These are phyloP conservation scores for Cladorrhinum sp. DNA, from an alignment of 2,329 filamentous ascomycete genomes.

Conservation along the genomic window DNA sequence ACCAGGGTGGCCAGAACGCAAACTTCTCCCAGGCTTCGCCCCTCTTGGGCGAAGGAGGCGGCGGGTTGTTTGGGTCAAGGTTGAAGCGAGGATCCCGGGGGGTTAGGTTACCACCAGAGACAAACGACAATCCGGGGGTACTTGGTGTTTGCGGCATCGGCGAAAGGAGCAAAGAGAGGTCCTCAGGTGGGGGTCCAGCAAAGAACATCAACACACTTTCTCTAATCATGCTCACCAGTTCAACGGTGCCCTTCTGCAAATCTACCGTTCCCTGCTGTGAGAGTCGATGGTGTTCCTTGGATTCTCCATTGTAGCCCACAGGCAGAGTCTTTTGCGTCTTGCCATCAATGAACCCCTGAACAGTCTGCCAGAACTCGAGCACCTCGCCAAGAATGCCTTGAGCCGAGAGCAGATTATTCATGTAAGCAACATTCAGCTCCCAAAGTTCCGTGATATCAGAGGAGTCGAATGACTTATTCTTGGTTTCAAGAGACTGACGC, in stretches of 20 bases:
- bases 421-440: slow-evolving; percentile 78
- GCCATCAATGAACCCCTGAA: slow-evolving; percentile 85
- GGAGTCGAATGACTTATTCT: slow-evolving; percentile 67
- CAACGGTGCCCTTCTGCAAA: slow-evolving; percentile 72
- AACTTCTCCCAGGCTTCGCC: slow-evolving; percentile 91
- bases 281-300: slow-evolving; percentile 75
- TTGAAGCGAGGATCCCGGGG: slow-evolving; percentile 72
- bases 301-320: slow-evolving; percentile 76
- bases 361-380: slow-evolving; percentile 89
- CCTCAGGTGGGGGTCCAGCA: slow-evolving; percentile 81
- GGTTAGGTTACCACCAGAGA: slow-evolving; percentile 41
- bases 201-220: slow-evolving; percentile 81
- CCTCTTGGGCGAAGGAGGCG: slow-evolving; percentile 69
- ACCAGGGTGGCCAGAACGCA: slow-evolving; percentile 93
- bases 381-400: slow-evolving; percentile 85
- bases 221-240: slow-evolving; percentile 79
- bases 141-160: slow-evolving; percentile 68
- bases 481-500: slow-evolving; percentile 62
- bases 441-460: slow-evolving; percentile 83
- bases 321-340: slow-evolving; percentile 78
- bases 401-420: slow-evolving; percentile 70
- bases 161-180: slow-evolving; percentile 83
- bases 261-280: slow-evolving; percentile 67
- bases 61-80: slow-evolving; percentile 73
- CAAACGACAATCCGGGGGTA: slow-evolving; percentile 57